Conservation (phyloP, 768 basidiomycete genomes). For the Pleurotus platypus region DNA sequence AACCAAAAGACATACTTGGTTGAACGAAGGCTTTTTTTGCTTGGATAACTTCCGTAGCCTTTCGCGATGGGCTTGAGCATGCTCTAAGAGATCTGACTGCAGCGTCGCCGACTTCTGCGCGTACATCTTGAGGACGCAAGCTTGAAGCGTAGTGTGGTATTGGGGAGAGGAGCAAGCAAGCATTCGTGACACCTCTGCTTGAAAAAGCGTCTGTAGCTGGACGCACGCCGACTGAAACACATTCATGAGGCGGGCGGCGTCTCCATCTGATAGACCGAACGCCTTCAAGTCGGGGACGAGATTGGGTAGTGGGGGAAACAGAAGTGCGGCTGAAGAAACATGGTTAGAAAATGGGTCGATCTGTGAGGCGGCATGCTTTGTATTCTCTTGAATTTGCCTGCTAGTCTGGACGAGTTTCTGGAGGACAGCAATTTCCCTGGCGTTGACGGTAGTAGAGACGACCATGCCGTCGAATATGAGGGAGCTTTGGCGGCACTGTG, state of each 20-base stretch:
- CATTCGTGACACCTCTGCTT: too few species aligned
- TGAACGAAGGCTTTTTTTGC: slow-evolving; percentile 15
- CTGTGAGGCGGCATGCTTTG: too few species aligned
- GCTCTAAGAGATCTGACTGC: background rate
- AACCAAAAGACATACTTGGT: slow-evolving; percentile 11
- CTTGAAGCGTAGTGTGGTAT: background rate
- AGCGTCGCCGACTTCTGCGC: background rate
- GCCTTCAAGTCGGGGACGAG: background rate
- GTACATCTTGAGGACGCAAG: background rate
- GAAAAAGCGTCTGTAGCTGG: background rate
- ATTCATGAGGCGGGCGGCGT: background rate
- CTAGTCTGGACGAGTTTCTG: background rate
- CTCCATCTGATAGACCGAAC: background rate
- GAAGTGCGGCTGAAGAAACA: background rate
- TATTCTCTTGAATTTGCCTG: background rate
- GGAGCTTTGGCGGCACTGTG: too few species aligned
- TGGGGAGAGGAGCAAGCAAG: too few species aligned
- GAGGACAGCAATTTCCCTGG: background rate
- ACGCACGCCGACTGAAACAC: background rate
- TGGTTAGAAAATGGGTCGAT: background rate
- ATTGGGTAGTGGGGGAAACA: background rate
- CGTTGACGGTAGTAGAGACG: too few species aligned
- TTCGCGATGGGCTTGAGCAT: background rate
- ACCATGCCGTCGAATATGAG: too few species aligned
- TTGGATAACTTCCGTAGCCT: background rate